Evolutionary conservation across 805 yeast species (phyloP).

Genomic region (Suhomyces vadensis): DNA sequence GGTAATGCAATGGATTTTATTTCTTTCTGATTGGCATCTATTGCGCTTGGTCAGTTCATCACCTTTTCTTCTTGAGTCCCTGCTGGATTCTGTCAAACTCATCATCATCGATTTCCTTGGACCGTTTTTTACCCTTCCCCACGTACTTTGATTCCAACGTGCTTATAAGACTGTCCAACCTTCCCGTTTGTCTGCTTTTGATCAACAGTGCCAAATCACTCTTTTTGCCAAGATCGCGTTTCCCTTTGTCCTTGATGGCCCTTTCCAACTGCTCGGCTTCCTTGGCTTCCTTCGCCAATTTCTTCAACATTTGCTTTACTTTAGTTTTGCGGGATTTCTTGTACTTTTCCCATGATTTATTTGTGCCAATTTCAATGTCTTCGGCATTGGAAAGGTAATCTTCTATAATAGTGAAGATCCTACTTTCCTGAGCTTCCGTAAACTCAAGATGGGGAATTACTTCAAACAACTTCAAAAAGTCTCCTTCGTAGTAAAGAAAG

Average conservation of each 20-base stretch:
- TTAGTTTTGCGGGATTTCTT: constrained; percentile 47
- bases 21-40: no score
- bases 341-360: constrained; percentile 52
- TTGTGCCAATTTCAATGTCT: constrained; percentile 29
- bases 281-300: constrained; percentile 61
- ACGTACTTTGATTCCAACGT: constrained; percentile 53
- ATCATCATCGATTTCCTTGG: constrained; percentile 47
- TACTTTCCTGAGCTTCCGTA: constrained; percentile 55
- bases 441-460: constrained; percentile 75
- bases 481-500: constrained; percentile 63
- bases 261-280: constrained; percentile 56
- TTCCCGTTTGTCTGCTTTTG: constrained; percentile 44
- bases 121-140: constrained; percentile 35
- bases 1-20: no score
- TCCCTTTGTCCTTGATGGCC: constrained; percentile 37
- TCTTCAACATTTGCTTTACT: constrained; percentile 49
- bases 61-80: constrained; percentile 29
- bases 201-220: constrained; percentile 50
- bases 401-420: constrained; percentile 56
- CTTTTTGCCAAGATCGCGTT: constrained; percentile 29
- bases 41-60: no score
- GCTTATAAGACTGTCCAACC: constrained; percentile 48
- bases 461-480: constrained; percentile 69
- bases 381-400: constrained; percentile 21
- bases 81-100: constrained; percentile 51